Conservation (phyloP, 768 basidiomycete species). For the Boletales sp. region DNA sequence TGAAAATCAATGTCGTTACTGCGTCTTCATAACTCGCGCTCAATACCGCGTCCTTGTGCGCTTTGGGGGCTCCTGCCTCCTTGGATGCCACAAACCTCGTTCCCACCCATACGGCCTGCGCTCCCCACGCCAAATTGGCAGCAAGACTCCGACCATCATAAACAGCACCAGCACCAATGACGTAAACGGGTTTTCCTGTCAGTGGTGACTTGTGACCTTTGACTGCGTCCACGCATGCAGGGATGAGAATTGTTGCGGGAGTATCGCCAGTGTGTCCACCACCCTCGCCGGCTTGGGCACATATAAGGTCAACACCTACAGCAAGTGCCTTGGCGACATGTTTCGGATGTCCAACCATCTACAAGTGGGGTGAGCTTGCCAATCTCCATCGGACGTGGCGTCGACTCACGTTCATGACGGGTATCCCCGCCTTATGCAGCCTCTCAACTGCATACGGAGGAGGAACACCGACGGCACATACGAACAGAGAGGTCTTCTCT, state of each 20-base stretch:
- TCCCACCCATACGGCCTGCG: constrained; percentile 86
- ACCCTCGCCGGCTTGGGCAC: constrained; percentile 91
- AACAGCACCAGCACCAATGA: constrained; percentile 89
- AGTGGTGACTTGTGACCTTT: constrained; percentile 74
- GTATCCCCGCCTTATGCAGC: constrained; percentile 80
- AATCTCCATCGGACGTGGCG: neutral
- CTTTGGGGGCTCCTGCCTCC: constrained; percentile 79
- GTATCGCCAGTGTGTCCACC: constrained; percentile 87
- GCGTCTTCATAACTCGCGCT: constrained; percentile 75
- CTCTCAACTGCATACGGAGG: constrained; percentile 75
- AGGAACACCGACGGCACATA: constrained; percentile 88
- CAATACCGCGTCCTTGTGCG: constrained; percentile 77
- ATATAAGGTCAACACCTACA: constrained; percentile 88
- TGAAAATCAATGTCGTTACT: constrained; percentile 82
- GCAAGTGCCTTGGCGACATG: constrained; percentile 79
- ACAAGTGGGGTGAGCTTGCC: neutral
- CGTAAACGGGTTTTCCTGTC: constrained; percentile 80
- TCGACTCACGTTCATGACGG: constrained; percentile 73
- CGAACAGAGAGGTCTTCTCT: constrained; percentile 84
- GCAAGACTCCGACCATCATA: constrained; percentile 86
- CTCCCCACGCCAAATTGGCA: constrained; percentile 86
- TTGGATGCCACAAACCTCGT: constrained; percentile 81
- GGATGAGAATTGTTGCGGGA: constrained; percentile 82
- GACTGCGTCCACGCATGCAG: constrained; percentile 83
- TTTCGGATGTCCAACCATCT: constrained; percentile 95